These are phyloP conservation scores for Phytophthora tubulina DNA, from an alignment of 352 stramenopile species.

Conservation along the genomic window DNA sequence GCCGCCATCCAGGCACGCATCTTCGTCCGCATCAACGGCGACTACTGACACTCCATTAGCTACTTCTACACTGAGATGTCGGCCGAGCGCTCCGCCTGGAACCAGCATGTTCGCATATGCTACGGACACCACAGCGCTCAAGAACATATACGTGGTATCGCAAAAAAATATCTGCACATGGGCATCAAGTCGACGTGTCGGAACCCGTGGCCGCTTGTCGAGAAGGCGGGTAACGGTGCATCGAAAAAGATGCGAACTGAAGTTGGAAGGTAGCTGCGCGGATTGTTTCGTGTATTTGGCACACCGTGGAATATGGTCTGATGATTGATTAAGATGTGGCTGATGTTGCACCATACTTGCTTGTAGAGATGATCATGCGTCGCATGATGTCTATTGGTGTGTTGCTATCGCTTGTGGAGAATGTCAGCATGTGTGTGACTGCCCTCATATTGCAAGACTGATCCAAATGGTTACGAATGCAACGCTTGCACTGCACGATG, in stretches of 20 bases:
- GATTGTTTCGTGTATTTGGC: conserved; percentile 29
- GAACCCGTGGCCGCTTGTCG: conserved; percentile 60
- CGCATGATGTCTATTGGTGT: conserved; percentile 74
- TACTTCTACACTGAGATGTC: conserved; percentile 77
- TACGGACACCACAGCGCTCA: conserved; percentile 71
- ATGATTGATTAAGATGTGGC: conserved; percentile 61
- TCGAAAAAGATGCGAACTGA: conserved; percentile 49
- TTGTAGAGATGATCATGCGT: conserved; percentile 50
- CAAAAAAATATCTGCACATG: conserved; percentile 68
- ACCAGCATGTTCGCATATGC: conserved; percentile 75
- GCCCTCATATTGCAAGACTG: conserved; percentile 51
- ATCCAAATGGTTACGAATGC: conserved; percentile 30
- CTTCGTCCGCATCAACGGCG: conserved; percentile 67
- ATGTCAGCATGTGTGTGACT: conserved; percentile 51
- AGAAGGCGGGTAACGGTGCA: conserved; percentile 46
- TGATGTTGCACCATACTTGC: conserved; percentile 38
- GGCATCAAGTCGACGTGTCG: conserved; percentile 87
- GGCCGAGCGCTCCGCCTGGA: conserved; percentile 74
- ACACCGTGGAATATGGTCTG: conserved; percentile 52
- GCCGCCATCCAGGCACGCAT: conserved; percentile 52
- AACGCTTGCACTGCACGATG: conserved; percentile 27
- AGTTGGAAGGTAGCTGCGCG: conserved; percentile 49
- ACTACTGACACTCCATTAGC: conserved; percentile 75
- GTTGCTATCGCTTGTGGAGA: conserved; percentile 70
- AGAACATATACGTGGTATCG: conserved; percentile 69